Evolutionary conservation across 257 asterid species (phyloP).

Genomic region (Mentha longifolia): DNA sequence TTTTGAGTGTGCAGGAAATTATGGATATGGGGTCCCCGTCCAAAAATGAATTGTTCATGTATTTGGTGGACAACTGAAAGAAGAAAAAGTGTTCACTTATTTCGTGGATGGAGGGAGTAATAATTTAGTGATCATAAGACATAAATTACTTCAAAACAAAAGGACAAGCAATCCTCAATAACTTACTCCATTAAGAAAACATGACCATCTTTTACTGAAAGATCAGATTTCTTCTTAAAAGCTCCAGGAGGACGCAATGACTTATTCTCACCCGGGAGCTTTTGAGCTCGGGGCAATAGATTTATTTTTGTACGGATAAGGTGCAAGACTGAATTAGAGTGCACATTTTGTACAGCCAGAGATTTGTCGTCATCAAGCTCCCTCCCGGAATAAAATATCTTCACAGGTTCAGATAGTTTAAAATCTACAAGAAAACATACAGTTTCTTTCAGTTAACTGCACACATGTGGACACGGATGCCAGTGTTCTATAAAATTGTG

Average conservation of each 20-base stretch:
- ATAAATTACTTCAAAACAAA: conserved; percentile 26
- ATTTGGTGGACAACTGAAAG: too few species aligned
- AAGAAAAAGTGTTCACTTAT: neutral
- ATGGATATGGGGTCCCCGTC: too few species aligned
- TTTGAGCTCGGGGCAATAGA: conserved; percentile 89
- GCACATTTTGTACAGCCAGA: conserved; percentile 78
- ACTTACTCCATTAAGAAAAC: conserved; percentile 98
- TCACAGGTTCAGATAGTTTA: conserved; percentile 89
- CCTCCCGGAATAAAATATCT: conserved; percentile 75
- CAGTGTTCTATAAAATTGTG: neutral
- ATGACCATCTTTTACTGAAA: conserved; percentile 97
- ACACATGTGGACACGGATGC: neutral
- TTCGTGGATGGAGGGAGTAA: neutral
- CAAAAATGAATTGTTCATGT: too few species aligned
- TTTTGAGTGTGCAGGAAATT: too few species aligned
- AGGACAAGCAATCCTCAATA: conserved; percentile 12
- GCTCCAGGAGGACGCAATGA: conserved; percentile 99
- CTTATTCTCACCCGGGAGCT: conserved; percentile 95
- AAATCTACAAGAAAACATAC: conserved; percentile 62
- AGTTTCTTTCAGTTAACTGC: conserved; percentile 29
- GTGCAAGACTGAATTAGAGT: conserved; percentile 89
- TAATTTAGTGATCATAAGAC: neutral
- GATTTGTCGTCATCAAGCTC: conserved; percentile 90
- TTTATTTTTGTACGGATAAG: conserved; percentile 92
- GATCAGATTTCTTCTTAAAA: conserved; percentile 96